phyloP scores from a whole-genome alignment of 306 rosid genomes.

The Malus sieversii region DNA sequence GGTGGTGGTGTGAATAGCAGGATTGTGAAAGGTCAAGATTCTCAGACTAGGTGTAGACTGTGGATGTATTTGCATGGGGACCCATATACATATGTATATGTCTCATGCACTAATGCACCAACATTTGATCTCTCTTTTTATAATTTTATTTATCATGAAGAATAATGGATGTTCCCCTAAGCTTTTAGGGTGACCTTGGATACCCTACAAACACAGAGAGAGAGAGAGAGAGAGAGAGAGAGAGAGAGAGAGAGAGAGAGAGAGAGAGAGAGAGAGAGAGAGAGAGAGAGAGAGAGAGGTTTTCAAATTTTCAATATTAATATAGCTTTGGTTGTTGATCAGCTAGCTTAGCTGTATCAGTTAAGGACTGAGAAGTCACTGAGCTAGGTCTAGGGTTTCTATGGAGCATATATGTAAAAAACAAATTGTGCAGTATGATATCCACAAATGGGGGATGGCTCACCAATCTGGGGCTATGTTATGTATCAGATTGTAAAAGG shows the following conservation, averaged over 20 bases:
- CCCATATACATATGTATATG: conserved; percentile 18
- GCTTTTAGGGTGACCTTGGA: conserved; percentile 34
- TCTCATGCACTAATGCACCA: conserved; percentile 14
- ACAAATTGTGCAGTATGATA: not conserved
- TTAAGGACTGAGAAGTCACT: conserved; percentile 9
- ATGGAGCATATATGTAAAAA: not conserved
- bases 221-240: not conserved
- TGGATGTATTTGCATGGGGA: conserved; percentile 19
- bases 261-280: not conserved
- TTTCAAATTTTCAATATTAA: not conserved
- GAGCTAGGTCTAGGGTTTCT: not conserved
- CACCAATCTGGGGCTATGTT: not conserved
- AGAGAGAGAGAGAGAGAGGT: not conserved
- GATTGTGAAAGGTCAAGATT: conserved; percentile 29
- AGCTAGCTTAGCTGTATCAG: not conserved
- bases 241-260: not conserved
- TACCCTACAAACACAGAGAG: conserved; percentile 25
- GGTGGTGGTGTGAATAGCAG: not conserved
- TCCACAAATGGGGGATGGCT: not conserved
- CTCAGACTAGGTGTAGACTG: conserved; percentile 20
- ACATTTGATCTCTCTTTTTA: conserved; percentile 7
- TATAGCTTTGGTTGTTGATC: conserved; percentile 8
- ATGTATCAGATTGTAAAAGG: not conserved
- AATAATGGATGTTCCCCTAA: conserved; percentile 32
- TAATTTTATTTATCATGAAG: conserved; percentile 28